Percentiles rank a stretch among this genome's conserved stretches.
Evolutionary conservation across 129 eudicot genomes (phyloP).

Genomic region (Tanacetum coccineum): DNA sequence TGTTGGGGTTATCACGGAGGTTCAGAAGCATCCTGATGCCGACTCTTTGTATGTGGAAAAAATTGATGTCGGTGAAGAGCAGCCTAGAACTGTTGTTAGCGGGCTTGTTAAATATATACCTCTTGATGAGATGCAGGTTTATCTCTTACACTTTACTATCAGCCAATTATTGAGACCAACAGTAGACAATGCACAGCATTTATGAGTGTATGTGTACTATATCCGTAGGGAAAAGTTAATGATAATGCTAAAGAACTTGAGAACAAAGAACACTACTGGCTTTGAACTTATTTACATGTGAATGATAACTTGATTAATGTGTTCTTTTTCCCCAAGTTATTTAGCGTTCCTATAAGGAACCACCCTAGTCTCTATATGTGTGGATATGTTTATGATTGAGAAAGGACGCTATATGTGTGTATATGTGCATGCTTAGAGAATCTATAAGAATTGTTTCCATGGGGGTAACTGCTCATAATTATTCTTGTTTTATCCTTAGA

Average conservation of each 20-base stretch:
- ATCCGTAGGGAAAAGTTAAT: no score
- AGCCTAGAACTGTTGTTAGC: slow-evolving; percentile 91
- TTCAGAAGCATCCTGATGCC: slow-evolving; percentile 95
- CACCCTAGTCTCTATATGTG: no score
- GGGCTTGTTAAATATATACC: slow-evolving; percentile 91
- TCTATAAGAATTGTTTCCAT: background rate
- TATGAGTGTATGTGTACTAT: background rate
- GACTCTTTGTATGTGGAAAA: slow-evolving; percentile 93
- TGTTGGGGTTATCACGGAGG: slow-evolving; percentile 83
- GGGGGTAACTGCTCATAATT: background rate
- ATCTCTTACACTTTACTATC: background rate
- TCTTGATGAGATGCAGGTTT: slow-evolving; percentile 88
- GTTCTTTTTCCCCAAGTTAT: no score
- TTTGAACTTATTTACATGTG: no score
- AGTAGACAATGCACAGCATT: background rate
- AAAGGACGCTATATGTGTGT: no score
- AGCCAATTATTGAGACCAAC: background rate
- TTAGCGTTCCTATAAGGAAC: no score
- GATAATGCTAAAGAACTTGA: no score
- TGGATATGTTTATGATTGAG: no score
- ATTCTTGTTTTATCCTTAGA: slow-evolving; percentile 31
- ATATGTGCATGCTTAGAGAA: background rate
- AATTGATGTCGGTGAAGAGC: slow-evolving; percentile 92
- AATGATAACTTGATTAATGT: no score
- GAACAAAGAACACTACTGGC: no score